Evolutionary conservation across 2,329 filamentous ascomycete species (phyloP).

Genomic region (Anisogramma anomala): DNA sequence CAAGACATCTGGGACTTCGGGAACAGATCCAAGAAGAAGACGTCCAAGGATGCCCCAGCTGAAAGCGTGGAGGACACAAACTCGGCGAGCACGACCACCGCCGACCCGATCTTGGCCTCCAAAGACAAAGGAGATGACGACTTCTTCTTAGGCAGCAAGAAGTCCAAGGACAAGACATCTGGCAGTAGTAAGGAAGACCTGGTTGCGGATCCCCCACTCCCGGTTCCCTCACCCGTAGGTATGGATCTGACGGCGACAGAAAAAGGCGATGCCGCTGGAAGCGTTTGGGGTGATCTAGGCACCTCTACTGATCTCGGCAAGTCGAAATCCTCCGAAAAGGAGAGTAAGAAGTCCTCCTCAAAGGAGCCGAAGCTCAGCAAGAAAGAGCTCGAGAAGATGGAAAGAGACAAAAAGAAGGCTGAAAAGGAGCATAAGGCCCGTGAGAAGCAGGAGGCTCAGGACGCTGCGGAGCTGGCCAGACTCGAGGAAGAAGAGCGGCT

Average conservation of each 20-base stretch:
- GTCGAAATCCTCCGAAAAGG: slow-evolving; percentile 30
- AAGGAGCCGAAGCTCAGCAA: slow-evolving; percentile 35
- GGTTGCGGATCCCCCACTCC: slow-evolving; percentile 31
- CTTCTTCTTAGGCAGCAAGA: slow-evolving; percentile 30
- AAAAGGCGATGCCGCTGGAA: slow-evolving; percentile 24
- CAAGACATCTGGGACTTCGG: slow-evolving; percentile 29
- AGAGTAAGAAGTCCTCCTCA: slow-evolving; percentile 18
- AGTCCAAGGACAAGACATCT: slow-evolving; percentile 31
- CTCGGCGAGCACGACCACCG: slow-evolving; percentile 33
- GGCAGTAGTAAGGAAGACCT: slow-evolving; percentile 25
- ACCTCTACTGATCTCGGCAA: slow-evolving; percentile 20
- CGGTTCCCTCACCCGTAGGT: slow-evolving; percentile 35
- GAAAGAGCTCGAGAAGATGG: slow-evolving; percentile 28
- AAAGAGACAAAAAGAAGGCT: slow-evolving; percentile 19
- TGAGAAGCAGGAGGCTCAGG: slow-evolving; percentile 13
- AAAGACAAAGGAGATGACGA: slow-evolving; percentile 25
- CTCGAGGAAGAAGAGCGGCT: slow-evolving; percentile 13
- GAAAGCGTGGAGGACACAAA: slow-evolving; percentile 33
- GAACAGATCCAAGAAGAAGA: slow-evolving; percentile 38
- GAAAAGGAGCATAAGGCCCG: slow-evolving; percentile 18
- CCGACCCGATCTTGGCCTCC: slow-evolving; percentile 33
- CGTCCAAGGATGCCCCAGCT: slow-evolving; percentile 36
- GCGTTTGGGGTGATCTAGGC: slow-evolving; percentile 25
- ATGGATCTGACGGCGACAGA: slow-evolving; percentile 35
- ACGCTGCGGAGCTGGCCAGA: slow-evolving; percentile 10